These are phyloP conservation scores for Lasiodiplodia sp. DNA, from an alignment of 2,329 filamentous ascomycete species.

Conservation along the genomic window DNA sequence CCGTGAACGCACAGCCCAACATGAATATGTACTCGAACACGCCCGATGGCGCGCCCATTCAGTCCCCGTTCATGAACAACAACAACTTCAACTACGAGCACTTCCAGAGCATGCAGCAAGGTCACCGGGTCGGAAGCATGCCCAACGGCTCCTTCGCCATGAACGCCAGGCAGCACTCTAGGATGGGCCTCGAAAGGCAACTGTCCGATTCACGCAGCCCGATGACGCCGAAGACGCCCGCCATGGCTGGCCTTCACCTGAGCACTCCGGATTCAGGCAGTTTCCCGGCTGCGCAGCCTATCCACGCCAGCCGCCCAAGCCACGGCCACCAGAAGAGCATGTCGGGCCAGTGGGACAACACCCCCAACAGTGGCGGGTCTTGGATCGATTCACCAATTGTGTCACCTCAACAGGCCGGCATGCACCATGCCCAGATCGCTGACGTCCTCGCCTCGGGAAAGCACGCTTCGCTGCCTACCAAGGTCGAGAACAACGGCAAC, in stretches of 20 bases:
- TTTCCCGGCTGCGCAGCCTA: constrained; percentile 75
- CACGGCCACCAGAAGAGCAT: constrained; percentile 76
- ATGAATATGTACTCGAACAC: constrained; percentile 88
- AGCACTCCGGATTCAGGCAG: constrained; percentile 73
- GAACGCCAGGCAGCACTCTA: constrained; percentile 39
- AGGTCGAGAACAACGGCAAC: constrained; percentile 64
- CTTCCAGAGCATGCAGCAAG: constrained; percentile 44
- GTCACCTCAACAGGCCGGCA: constrained; percentile 74
- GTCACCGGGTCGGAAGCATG: constrained; percentile 36
- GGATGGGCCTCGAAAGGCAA: constrained; percentile 60
- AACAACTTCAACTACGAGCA: constrained; percentile 78
- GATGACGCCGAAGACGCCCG: constrained; percentile 85
- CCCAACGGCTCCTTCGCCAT: constrained; percentile 43
- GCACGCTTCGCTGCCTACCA: constrained; percentile 86
- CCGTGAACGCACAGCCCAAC: constrained; percentile 62
- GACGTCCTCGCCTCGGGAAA: constrained; percentile 86
- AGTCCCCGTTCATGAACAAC: constrained; percentile 84
- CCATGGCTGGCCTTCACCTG: constrained; percentile 75
- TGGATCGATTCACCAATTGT: constrained; percentile 89
- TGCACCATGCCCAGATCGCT: constrained; percentile 79
- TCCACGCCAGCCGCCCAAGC: constrained; percentile 62
- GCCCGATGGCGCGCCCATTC: constrained; percentile 88
- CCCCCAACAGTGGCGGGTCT: constrained; percentile 81
- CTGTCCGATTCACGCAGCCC: constrained; percentile 77
- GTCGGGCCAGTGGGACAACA: constrained; percentile 90